Base-by-base conservation (phyloP, 345 rosid species). In the Raphanus raphanistrum region DNA sequence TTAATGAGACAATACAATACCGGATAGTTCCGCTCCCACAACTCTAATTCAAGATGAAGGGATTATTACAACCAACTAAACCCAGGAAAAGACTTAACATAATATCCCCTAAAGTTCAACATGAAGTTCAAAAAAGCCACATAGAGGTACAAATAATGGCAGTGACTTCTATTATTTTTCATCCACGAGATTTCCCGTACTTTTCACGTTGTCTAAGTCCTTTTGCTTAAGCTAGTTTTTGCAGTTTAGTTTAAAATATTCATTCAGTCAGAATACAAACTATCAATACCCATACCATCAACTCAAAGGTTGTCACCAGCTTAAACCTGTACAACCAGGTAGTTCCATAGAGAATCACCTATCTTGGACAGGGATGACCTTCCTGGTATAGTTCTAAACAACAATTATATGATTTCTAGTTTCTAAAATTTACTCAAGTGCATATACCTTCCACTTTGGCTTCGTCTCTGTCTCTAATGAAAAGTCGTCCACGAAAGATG, bases 401-500 rank as follows among this genome's bases (percentile, higher is more conserved):
- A 73, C 17, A 13, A 32, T 63, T 17, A 63, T 70, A 70, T 38
- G 61, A 29, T 63, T 68, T 58, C 72, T 68, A 74, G 21, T 63
- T 68, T 58, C 72, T 68, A 74, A 55, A 74, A 64, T 70, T 57
- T 70, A 16, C 79, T 31, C 55, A 43, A 38, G 78, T 54, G 54
- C 48, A 26, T 84, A 92, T 84, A 92, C 99, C 99, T 95, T 95
- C 99, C 99, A 95, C 80, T 95, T 95, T 33, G 94, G 88, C 79
- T 90, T 95, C 79, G 90, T 91, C 79, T 95, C 99, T 13, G 98
- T 86, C 84, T 95, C 98, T 72, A 81, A 86, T 69, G 99, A 95
- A 68, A 92, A 90, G 69, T 95, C 99, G 13, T 95, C 99, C 77
- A 95, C 87, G 80, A 90, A 91, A 76, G 98, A 86, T 65, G 96